Percentiles rank a stretch among this genome's conserved stretches.
phyloP scores from a whole-genome alignment of 306 rosid species.

The Inga oerstediana region DNA sequence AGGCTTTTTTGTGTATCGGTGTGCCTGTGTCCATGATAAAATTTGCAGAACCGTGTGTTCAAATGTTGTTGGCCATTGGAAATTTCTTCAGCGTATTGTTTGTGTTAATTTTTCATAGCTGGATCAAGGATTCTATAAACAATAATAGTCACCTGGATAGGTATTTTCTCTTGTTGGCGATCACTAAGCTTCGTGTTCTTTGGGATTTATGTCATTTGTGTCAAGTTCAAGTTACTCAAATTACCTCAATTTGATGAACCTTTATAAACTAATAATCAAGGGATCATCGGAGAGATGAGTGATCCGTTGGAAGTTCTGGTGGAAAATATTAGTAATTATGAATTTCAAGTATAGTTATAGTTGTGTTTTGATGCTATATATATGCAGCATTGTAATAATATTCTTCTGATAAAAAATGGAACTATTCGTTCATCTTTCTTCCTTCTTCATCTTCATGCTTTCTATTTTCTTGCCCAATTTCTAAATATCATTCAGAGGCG shows the following conservation, averaged over 20 bases:
- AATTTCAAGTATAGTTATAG: neutral
- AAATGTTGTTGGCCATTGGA: neutral
- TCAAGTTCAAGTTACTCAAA: neutral
- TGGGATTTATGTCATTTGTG: neutral
- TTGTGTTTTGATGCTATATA: neutral
- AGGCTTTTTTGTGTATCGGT: neutral
- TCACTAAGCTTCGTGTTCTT: neutral
- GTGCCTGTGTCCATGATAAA: neutral
- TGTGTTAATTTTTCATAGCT: neutral
- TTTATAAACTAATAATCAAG: too few relatives aligned
- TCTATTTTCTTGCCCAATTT: too few relatives aligned
- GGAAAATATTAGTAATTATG: neutral
- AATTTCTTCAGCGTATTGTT: neutral
- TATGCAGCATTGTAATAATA: too few relatives aligned
- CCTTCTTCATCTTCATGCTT: too few relatives aligned
- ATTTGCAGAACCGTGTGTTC: neutral
- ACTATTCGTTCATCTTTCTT: too few relatives aligned
- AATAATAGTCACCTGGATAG: neutral
- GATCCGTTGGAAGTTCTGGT: neutral
- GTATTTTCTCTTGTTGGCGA: conserved; percentile 1
- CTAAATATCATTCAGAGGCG: too few relatives aligned
- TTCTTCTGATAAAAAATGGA: too few relatives aligned
- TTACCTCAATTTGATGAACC: neutral
- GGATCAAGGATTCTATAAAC: neutral
- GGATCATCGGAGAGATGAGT: too few relatives aligned